Conservation (phyloP, 768 basidiomycete species). For the Amanita exitialis region DNA sequence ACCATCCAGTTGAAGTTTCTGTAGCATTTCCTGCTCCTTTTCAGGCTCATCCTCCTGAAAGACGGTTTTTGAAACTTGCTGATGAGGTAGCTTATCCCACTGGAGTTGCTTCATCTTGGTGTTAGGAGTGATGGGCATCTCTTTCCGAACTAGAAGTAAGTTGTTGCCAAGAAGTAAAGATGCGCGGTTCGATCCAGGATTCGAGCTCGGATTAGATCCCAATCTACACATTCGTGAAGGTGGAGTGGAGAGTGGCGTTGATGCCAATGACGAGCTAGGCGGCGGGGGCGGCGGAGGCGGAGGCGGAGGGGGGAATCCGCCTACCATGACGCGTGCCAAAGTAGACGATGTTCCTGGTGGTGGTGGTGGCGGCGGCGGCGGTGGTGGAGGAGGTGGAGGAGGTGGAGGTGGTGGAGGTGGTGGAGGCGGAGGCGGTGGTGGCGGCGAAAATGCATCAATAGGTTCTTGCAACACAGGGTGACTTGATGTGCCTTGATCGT, state of each 20-base stretch:
- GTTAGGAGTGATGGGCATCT: constrained; percentile 73
- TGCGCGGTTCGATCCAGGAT: constrained; percentile 40
- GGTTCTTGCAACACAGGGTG: constrained; percentile 5
- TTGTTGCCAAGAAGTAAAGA: constrained; percentile 53
- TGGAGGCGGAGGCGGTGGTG: constrained; percentile 13
- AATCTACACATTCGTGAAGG: constrained; percentile 19
- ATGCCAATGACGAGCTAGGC: constrained; percentile 16
- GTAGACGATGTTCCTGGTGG: constrained; percentile 24
- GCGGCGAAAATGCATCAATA: constrained; percentile 2
- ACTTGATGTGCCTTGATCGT: neutral
- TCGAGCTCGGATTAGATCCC: constrained; percentile 25
- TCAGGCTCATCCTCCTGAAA: constrained; percentile 67
- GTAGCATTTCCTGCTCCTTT: constrained; percentile 72
- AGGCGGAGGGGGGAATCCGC: constrained; percentile 9
- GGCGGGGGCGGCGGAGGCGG: constrained; percentile 23
- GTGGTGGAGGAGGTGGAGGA: constrained; percentile 17
- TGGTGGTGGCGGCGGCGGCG: constrained; percentile 25
- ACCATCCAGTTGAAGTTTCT: constrained; percentile 74
- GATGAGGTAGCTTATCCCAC: constrained; percentile 96
- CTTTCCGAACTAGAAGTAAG: constrained; percentile 64
- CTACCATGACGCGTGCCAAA: constrained; percentile 11
- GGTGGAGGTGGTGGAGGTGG: constrained; percentile 8
- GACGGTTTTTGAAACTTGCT: constrained; percentile 74
- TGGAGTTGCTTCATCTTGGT: constrained; percentile 97
- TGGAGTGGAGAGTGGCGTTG: constrained; percentile 12